Percentiles rank a stretch among this genome's conserved stretches.
These are phyloP conservation scores for Paraphaeosphaeria minitans DNA, from an alignment of 2,329 filamentous ascomycete genomes.

Conservation along the genomic window DNA sequence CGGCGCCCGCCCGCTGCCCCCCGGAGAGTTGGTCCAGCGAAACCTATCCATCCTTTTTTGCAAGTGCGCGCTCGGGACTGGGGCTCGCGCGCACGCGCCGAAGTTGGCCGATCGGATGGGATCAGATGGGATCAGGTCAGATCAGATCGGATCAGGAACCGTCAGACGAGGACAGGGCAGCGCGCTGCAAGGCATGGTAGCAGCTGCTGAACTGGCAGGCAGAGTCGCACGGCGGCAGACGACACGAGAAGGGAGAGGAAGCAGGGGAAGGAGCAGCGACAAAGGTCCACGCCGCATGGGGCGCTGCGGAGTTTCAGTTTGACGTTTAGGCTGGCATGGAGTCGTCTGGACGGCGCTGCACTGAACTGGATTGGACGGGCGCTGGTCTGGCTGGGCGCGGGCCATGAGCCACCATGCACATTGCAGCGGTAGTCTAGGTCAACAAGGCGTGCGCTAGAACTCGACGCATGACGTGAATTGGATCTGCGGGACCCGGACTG, in stretches of 20 bases:
- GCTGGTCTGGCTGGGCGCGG: neutral
- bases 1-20: conserved; percentile 25
- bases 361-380: too few species aligned
- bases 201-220: neutral
- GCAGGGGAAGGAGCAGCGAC: neutral
- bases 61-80: neutral
- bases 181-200: conserved; percentile 9
- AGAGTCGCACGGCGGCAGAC: conserved; percentile 11
- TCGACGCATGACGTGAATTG: neutral
- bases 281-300: neutral
- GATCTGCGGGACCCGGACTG: conserved; percentile 9
- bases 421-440: too few species aligned
- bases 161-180: neutral
- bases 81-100: conserved; percentile 11
- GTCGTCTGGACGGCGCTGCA: too few species aligned
- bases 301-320: conserved; percentile 1
- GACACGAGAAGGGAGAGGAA: conserved; percentile 1
- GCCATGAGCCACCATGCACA: too few species aligned
- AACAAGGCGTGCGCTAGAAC: conserved; percentile 11
- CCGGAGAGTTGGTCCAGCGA: conserved; percentile 26
- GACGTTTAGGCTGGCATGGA: conserved; percentile 2
- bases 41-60: conserved; percentile 19
- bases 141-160: neutral
- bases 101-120: conserved; percentile 9
- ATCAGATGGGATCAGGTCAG: too few species aligned